Evolutionary conservation across 805 yeast genomes (phyloP).

Genomic region (Hanseniaspora nectarophila): DNA sequence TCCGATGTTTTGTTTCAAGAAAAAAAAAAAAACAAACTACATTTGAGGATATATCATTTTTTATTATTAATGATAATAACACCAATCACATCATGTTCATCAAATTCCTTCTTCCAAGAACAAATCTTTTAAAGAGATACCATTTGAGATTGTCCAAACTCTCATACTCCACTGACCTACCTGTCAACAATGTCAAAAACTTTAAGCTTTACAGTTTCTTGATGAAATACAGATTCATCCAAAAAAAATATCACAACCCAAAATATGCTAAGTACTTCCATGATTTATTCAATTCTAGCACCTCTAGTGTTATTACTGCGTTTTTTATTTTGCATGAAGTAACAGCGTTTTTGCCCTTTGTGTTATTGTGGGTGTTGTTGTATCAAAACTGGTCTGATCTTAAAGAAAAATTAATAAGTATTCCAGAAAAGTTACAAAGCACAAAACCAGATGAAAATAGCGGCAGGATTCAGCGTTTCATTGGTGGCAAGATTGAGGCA

Average conservation of each 20-base stretch:
- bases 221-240: constrained; percentile 21
- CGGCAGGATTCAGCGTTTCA: constrained; percentile 25
- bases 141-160: background rate
- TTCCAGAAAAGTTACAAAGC: background rate
- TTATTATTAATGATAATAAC: too few species aligned
- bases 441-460: too few species aligned
- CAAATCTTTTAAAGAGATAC: background rate
- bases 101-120: background rate
- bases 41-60: too few species aligned
- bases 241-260: constrained; percentile 23
- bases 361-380: constrained; percentile 55
- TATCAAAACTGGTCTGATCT: constrained; percentile 36
- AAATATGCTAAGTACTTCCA: constrained; percentile 23
- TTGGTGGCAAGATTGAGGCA: constrained; percentile 33
- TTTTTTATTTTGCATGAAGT: constrained; percentile 62
- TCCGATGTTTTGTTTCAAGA: too few species aligned
- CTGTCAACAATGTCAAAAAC: background rate
- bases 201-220: background rate
- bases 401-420: constrained; percentile 12
- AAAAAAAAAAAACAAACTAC: too few species aligned
- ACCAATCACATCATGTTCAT: background rate
- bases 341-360: constrained; percentile 59
- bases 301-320: constrained; percentile 36
- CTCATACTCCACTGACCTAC: background rate
- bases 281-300: constrained; percentile 24